These are phyloP conservation scores for Puccinia coronata DNA, from an alignment of 1,284 basidiomycete genomes.

Conservation along the genomic window DNA sequence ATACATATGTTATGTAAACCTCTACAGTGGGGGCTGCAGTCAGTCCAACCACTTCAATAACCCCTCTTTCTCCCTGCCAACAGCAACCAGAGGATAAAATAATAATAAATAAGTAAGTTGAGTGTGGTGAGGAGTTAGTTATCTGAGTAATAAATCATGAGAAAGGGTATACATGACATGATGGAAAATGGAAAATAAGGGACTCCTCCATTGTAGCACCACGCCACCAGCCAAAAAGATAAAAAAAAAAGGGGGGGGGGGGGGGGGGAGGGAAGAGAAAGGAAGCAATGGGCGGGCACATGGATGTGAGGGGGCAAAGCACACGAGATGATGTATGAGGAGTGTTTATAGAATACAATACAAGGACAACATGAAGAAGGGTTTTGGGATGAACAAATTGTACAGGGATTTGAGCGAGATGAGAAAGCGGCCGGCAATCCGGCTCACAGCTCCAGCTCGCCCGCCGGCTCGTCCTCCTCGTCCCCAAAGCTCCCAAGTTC, in stretches of 20 bases:
- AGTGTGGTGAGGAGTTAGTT: too few relatives aligned
- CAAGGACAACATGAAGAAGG: constrained; percentile 10
- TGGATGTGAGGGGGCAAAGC: background rate
- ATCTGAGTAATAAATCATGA: constrained; percentile 1
- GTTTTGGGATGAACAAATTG: background rate
- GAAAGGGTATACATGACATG: constrained; percentile 4
- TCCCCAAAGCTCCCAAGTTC: constrained; percentile 85
- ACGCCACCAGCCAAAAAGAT: background rate
- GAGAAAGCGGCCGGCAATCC: background rate
- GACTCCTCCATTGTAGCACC: constrained; percentile 7
- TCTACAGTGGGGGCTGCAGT: too few relatives aligned
- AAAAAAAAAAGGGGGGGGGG: background rate
- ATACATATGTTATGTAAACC: too few relatives aligned
- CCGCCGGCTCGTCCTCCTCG: constrained; percentile 63
- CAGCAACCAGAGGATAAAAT: too few relatives aligned
- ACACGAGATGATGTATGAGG: background rate
- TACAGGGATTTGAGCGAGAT: background rate
- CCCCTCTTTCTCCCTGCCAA: too few relatives aligned
- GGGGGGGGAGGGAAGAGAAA: background rate
- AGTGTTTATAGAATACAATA: constrained; percentile 2
- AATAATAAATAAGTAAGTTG: too few relatives aligned
- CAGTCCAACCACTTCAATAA: too few relatives aligned
- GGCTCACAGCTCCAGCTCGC: constrained; percentile 54
- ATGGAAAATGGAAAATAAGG: background rate
- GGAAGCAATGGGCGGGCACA: background rate